Evolutionary conservation across 2,329 filamentous ascomycete species (phyloP).

Genomic region (Amauroascus verrucosus): DNA sequence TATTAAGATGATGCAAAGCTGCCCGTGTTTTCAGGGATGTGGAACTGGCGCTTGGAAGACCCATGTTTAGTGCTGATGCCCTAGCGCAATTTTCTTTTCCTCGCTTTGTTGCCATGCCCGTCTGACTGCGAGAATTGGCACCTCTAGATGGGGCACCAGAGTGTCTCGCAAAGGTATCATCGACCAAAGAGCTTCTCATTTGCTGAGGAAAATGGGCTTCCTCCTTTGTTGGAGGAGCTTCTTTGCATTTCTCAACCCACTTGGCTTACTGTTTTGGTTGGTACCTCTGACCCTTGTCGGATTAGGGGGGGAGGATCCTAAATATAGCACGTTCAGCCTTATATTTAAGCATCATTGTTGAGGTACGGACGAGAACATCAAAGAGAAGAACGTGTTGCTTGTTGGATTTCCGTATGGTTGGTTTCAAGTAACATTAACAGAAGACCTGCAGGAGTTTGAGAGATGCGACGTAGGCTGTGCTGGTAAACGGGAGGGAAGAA

Average conservation of each 20-base stretch:
- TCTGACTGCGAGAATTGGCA: background rate
- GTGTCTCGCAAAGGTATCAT: too few relatives aligned
- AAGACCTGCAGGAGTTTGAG: too few relatives aligned
- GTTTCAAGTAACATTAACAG: too few relatives aligned
- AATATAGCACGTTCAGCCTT: slow-evolving; percentile 7
- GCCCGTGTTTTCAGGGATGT: background rate
- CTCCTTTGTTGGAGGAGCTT: too few relatives aligned
- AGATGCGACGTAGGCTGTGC: too few relatives aligned
- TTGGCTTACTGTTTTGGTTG: background rate
- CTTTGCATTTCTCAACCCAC: too few relatives aligned
- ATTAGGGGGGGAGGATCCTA: background rate
- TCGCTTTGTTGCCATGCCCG: too few relatives aligned
- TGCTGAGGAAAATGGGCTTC: too few relatives aligned
- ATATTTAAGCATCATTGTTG: background rate
- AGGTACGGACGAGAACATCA: background rate
- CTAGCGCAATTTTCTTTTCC: background rate
- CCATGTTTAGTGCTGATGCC: background rate
- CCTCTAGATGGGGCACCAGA: too few relatives aligned
- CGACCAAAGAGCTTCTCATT: too few relatives aligned
- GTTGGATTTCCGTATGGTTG: background rate
- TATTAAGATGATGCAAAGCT: slow-evolving; percentile 8
- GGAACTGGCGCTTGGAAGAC: background rate
- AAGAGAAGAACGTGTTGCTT: background rate
- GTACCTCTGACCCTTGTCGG: background rate
- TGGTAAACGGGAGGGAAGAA: too few relatives aligned